phyloP scores from a whole-genome alignment of 2,329 filamentous ascomycete genomes.

The Kalmusia sp. region DNA sequence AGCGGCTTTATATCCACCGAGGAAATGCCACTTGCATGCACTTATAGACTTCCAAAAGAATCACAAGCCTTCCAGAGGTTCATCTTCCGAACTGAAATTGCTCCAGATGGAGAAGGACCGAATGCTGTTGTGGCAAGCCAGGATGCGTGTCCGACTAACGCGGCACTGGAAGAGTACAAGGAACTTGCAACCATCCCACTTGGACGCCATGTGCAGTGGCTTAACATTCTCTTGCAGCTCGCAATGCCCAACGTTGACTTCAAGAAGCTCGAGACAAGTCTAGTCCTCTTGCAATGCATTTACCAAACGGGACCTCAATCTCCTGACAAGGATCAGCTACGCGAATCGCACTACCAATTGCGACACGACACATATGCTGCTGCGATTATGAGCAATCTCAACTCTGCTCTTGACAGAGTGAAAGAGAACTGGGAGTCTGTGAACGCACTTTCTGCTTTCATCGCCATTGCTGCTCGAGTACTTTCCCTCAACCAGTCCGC shows the following conservation, averaged over 20 bases:
- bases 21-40: slow-evolving; percentile 42
- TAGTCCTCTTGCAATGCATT: slow-evolving; percentile 58
- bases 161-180: slow-evolving; percentile 63
- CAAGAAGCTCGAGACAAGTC: slow-evolving; percentile 55
- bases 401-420: slow-evolving; percentile 15
- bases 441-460: slow-evolving; percentile 38
- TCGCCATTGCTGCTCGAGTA: background rate
- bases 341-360: slow-evolving; percentile 49
- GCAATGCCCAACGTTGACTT: slow-evolving; percentile 58
- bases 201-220: slow-evolving; percentile 60
- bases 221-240: slow-evolving; percentile 62
- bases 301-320: slow-evolving; percentile 55
- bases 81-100: slow-evolving; percentile 41
- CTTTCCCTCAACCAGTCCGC: background rate
- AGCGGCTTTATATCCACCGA: slow-evolving; percentile 15
- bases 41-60: slow-evolving; percentile 46
- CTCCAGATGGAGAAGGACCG: slow-evolving; percentile 39
- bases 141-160: slow-evolving; percentile 52
- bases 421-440: slow-evolving; percentile 47
- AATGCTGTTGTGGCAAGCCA: slow-evolving; percentile 59
- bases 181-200: slow-evolving; percentile 57
- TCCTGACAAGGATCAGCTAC: slow-evolving; percentile 14
- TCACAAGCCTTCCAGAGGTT: slow-evolving; percentile 48
- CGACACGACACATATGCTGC: slow-evolving; percentile 42
- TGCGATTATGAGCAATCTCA: slow-evolving; percentile 23